Percentiles rank a stretch among this genome's conserved stretches.
Evolutionary conservation across 208 protist species (phyloP).

Genomic region (Acanthamoeba sp.): DNA sequence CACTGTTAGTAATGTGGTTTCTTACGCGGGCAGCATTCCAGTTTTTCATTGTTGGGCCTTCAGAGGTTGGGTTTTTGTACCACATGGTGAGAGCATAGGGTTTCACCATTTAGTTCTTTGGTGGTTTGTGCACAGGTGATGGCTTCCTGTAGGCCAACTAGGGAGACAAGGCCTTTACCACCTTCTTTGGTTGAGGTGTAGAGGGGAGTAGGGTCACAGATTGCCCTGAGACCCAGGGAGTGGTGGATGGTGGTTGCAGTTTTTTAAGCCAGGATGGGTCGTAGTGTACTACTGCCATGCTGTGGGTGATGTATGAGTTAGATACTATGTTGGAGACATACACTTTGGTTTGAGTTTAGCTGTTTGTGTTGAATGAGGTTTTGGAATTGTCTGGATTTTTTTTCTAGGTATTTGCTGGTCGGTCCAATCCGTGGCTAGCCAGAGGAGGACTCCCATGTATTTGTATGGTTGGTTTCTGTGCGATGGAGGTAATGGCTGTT

Average conservation of each 20-base stretch:
- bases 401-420: too few species aligned
- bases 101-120: neutral
- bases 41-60: neutral
- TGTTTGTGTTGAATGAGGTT: too few species aligned
- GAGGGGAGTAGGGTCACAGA: neutral
- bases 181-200: neutral
- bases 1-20: neutral
- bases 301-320: neutral
- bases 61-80: neutral
- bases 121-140: neutral
- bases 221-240: neutral
- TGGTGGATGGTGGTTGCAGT: neutral
- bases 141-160: neutral
- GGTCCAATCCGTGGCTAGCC: too few species aligned
- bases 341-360: neutral
- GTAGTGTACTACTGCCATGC: neutral
- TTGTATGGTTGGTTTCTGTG: neutral
- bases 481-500: neutral
- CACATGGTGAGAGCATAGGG: neutral
- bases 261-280: neutral
- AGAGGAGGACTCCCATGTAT: neutral
- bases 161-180: neutral
- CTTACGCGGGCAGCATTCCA: neutral
- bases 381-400: neutral
- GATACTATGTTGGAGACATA: neutral